A percentile compares a stretch with the other conserved stretches of the same genome.
These are phyloP conservation scores for Byssothecium circinans DNA, from an alignment of 2,329 filamentous ascomycete species.

Conservation along the genomic window DNA sequence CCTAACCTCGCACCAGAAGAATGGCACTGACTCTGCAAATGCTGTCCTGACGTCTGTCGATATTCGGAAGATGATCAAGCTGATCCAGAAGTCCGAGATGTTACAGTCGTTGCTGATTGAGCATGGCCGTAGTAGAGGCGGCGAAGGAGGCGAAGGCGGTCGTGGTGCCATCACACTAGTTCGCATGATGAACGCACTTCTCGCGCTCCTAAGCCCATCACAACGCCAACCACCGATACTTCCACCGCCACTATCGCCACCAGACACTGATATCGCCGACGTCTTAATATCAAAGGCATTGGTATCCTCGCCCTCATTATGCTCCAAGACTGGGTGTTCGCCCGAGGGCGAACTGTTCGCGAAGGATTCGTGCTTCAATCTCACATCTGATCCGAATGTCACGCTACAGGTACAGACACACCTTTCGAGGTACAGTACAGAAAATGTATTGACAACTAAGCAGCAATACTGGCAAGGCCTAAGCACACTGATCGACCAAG, in stretches of 20 bases:
- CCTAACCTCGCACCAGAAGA: conserved; percentile 7
- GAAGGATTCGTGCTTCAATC: background rate
- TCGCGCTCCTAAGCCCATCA: background rate
- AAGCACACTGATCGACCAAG: conserved; percentile 4
- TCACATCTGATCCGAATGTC: background rate
- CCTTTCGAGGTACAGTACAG: background rate
- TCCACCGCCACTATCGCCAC: background rate
- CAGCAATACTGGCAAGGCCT: conserved; percentile 3
- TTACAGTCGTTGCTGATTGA: background rate
- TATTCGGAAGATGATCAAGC: background rate
- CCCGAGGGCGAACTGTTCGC: background rate
- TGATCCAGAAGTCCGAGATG: background rate
- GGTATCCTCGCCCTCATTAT: background rate
- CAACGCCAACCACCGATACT: background rate
- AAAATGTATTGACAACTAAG: background rate
- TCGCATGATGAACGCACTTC: background rate
- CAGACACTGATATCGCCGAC: background rate
- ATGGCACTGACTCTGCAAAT: background rate
- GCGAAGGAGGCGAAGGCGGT: background rate
- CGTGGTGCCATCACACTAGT: background rate
- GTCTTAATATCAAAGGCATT: background rate
- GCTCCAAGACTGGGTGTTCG: background rate
- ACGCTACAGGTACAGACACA: conserved; percentile 3
- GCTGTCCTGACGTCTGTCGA: background rate
- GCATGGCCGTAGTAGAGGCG: background rate